Percentiles rank a stretch among this genome's conserved stretches.
Conservation (phyloP, 2,329 filamentous ascomycete genomes). For the Phyllachora maydis region DNA sequence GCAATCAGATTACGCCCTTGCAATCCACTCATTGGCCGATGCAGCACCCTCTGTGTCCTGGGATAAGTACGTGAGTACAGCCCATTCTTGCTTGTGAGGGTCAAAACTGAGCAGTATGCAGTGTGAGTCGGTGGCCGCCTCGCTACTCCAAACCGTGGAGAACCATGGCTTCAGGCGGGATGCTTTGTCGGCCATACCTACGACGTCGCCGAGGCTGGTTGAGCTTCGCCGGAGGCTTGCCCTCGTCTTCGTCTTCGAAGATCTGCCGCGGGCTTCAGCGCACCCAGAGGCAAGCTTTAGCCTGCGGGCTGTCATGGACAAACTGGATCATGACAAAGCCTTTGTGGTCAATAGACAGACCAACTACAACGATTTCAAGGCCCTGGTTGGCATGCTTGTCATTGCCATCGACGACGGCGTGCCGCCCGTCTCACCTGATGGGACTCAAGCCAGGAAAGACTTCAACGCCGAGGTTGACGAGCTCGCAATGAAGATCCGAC, state of each 20-base stretch:
- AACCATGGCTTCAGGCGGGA: too few relatives aligned
- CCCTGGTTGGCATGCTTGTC: constrained; percentile 48
- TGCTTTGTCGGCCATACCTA: too few relatives aligned
- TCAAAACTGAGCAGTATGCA: too few relatives aligned
- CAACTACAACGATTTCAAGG: constrained; percentile 48
- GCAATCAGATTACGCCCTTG: constrained; percentile 15
- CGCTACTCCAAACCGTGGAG: too few relatives aligned
- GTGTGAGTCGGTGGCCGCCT: too few relatives aligned
- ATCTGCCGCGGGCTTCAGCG: constrained; percentile 18
- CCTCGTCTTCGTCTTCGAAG: constrained; percentile 21
- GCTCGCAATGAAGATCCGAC: constrained; percentile 22
- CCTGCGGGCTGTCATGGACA: constrained; percentile 21
- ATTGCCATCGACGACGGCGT: constrained; percentile 48
- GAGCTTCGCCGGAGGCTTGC: too few relatives aligned
- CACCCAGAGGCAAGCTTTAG: constrained; percentile 19
- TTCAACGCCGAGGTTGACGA: constrained; percentile 58
- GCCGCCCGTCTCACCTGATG: constrained; percentile 8
- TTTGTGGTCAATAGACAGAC: constrained; percentile 34
- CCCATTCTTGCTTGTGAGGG: too few relatives aligned
- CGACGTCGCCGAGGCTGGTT: too few relatives aligned
- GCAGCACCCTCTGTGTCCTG: constrained; percentile 16
- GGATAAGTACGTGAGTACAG: constrained; percentile 14
- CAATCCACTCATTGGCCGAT: constrained; percentile 20
- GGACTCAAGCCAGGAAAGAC: constrained; percentile 9
- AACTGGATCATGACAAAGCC: constrained; percentile 19